These are phyloP conservation scores for Ustilago shanxiensis DNA, from an alignment of 1,284 basidiomycete genomes.

Conservation along the genomic window DNA sequence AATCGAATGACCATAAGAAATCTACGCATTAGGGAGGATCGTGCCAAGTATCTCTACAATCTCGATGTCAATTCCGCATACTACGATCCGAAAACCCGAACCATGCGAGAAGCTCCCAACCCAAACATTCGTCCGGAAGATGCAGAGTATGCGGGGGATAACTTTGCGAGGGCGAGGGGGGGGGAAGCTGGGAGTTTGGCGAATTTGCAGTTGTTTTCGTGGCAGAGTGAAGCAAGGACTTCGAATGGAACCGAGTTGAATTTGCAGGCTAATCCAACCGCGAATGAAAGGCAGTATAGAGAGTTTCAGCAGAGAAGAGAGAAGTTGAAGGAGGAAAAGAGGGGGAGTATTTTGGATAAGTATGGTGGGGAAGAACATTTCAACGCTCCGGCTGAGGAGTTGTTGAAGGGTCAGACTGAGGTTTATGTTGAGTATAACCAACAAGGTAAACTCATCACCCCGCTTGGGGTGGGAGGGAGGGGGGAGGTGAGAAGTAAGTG, in stretches of 20 bases:
- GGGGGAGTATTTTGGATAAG: conserved; percentile 74
- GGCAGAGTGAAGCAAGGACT: conserved; percentile 86
- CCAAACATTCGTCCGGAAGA: conserved; percentile 85
- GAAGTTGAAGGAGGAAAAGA: conserved; percentile 85
- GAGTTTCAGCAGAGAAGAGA: conserved; percentile 94
- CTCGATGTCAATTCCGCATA: conserved; percentile 94
- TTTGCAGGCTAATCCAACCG: conserved; percentile 95
- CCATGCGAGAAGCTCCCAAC: conserved; percentile 96
- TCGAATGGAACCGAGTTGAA: conserved; percentile 90
- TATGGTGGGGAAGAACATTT: conserved; percentile 97
- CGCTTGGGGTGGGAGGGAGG: conserved; percentile 91
- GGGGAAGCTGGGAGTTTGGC: conserved; percentile 88
- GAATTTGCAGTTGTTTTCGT: conserved; percentile 93
- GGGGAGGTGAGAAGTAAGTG: conserved; percentile 90
- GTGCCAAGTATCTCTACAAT: conserved; percentile 98
- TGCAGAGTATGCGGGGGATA: conserved; percentile 92
- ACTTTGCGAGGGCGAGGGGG: conserved; percentile 89
- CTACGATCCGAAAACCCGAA: conserved; percentile 99
- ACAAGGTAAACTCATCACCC: conserved; percentile 88
- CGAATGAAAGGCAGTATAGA: conserved; percentile 85
- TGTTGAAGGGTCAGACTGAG: conserved; percentile 93
- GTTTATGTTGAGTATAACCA: conserved; percentile 97
- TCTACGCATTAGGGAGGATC: conserved; percentile 97
- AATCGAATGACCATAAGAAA: conserved; percentile 98
- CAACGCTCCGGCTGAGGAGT: conserved; percentile 85